Evolutionary conservation across 1,284 basidiomycete genomes (phyloP), one percentile per base, ranked within the genome.

Genomic region (Flammula alnicola): DNA sequence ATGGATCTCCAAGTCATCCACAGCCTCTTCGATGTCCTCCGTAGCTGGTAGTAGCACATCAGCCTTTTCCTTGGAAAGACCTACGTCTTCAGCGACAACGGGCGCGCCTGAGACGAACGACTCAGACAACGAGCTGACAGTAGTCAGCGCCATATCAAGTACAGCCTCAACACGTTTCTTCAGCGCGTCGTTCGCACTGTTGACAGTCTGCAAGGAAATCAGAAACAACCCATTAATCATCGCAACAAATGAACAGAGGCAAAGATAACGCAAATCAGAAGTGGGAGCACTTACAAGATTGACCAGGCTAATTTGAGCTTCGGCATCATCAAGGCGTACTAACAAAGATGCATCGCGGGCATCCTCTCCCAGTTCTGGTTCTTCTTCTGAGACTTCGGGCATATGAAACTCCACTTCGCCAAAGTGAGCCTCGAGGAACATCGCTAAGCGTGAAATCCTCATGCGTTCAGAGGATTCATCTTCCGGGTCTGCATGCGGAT

Each of bases 391-490:
- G 16, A 67, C 66, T 35, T 78, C 84, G 1, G 78, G 88, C 78
- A 79, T 86, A 64, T 83, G 88, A 38, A 93, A 72, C 63, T 95
- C 90, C 17, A 98, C 89, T 22, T 93, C 84, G 25, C 95, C 94
- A 60, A 98, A 98, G 69, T 98, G 95, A 11, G 95, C 92, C 68
- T 95, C 90, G 19, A 98, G 80, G 76, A 98, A 98, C 78, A 91
- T 88, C 12, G 88, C 88, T 25, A 98, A 75, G 25, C 86, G 79
- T 59, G 89, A 86, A 44, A 95, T 86, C 44, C 89, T 82, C 20
- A 78, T 75, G 33, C 83, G 77, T 38, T 70, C 73, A 27, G 73
- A 74, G 9, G 68, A 64, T 16, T 75, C 75, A 10, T 71, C 66
- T 44, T 83, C 77, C 1, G 77, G 73, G 56, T 86, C 80, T 10